These are phyloP conservation scores for Ogataea philodendri DNA, from an alignment of 805 yeast species.

Conservation along the genomic window DNA sequence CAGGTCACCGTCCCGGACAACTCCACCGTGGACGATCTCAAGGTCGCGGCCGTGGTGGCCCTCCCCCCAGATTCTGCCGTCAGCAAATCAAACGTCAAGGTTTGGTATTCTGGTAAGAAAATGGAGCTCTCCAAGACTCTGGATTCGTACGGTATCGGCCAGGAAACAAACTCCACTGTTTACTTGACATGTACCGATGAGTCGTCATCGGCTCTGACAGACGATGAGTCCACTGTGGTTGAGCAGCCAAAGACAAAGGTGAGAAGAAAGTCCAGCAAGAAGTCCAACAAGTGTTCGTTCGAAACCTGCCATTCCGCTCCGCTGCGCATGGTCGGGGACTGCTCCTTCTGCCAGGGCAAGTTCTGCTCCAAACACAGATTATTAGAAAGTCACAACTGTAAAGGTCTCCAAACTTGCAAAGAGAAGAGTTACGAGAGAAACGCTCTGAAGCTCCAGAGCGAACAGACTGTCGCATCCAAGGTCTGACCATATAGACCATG, in stretches of 20 bases:
- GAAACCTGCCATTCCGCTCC: constrained; percentile 63
- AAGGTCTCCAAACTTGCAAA: constrained; percentile 75
- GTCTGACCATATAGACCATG: constrained; percentile 37
- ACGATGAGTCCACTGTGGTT: constrained; percentile 17
- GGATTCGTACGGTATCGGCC: constrained; percentile 29
- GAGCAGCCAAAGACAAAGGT: constrained; percentile 26
- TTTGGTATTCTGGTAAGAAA: constrained; percentile 35
- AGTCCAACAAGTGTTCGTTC: constrained; percentile 51
- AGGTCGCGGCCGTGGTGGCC: constrained; percentile 44
- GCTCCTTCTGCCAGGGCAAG: constrained; percentile 79
- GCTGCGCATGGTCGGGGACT: constrained; percentile 71
- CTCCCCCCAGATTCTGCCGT: constrained; percentile 26
- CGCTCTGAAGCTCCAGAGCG: constrained; percentile 77
- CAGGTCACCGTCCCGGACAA: constrained; percentile 50
- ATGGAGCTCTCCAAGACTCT: constrained; percentile 30
- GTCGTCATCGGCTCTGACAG: constrained; percentile 22
- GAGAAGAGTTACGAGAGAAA: constrained; percentile 80
- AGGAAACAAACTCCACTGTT: constrained; percentile 29
- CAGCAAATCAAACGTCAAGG: constrained; percentile 21
- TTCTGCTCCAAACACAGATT: constrained; percentile 85
- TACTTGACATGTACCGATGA: constrained; percentile 30
- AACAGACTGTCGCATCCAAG: constrained; percentile 77
- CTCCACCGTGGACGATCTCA: constrained; percentile 51
- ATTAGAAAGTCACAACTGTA: constrained; percentile 79
- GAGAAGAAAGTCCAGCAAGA: constrained; percentile 35